Conservation (phyloP, 139 green algal species). For the Chlamydomonas sp. region DNA sequence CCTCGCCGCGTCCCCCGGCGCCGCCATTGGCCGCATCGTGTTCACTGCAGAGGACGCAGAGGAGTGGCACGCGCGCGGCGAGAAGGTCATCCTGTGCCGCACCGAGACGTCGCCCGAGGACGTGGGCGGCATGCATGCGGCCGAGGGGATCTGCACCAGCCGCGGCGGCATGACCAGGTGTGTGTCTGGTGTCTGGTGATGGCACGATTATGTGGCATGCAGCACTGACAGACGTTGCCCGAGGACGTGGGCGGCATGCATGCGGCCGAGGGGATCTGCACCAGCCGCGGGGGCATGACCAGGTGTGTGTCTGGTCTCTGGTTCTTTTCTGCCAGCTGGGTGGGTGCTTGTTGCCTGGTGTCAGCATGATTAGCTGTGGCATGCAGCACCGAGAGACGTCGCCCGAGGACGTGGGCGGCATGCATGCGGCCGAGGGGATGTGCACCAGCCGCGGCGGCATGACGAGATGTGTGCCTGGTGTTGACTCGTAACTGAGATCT, state of each 20-base stretch:
- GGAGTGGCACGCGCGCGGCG: constrained; percentile 41
- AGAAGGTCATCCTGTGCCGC: constrained; percentile 61
- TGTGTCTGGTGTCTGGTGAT: too few species aligned
- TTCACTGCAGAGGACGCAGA: constrained; percentile 80
- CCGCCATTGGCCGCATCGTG: constrained; percentile 63
- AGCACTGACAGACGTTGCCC: constrained; percentile 77
- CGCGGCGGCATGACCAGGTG: constrained; percentile 84
- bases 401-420: constrained; percentile 76
- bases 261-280: constrained; percentile 71
- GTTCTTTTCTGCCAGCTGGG: too few species aligned
- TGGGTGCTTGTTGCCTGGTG: too few species aligned
- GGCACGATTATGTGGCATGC: too few species aligned
- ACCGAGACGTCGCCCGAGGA: constrained; percentile 81
- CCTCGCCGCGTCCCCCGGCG: constrained; percentile 31
- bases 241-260: constrained; percentile 78
- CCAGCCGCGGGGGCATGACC: constrained; percentile 79
- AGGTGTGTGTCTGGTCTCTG: too few species aligned
- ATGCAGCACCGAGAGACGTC: too few species aligned
- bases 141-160: constrained; percentile 73
- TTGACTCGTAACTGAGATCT: too few species aligned
- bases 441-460: constrained; percentile 78
- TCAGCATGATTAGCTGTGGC: too few species aligned
- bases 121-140: constrained; percentile 64
- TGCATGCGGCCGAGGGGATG: constrained; percentile 68
- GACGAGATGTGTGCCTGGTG: too few species aligned